Conservation (phyloP, 106 monocot genomes). For the Allium fistulosum region DNA sequence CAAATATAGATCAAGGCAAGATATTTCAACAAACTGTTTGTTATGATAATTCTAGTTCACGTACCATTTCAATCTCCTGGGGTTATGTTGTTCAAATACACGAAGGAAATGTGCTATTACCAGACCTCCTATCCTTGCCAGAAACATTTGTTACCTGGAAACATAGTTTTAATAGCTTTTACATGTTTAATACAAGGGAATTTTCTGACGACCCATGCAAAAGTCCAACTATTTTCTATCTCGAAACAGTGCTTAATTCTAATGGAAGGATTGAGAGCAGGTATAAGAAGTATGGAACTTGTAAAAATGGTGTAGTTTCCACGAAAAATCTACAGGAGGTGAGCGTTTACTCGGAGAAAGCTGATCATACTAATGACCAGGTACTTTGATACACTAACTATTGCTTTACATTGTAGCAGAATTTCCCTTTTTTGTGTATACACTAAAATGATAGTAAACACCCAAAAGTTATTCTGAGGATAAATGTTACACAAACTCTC, state of each 20-base stretch:
- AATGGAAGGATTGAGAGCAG: conserved; percentile 27
- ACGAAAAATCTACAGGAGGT: conserved; percentile 28
- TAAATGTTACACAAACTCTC: conserved; percentile 1
- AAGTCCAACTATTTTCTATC: conserved; percentile 58
- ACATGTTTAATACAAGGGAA: conserved; percentile 70
- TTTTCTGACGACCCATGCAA: conserved; percentile 53
- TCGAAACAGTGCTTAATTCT: conserved; percentile 24
- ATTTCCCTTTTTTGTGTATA: background rate
- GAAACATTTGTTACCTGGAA: conserved; percentile 69
- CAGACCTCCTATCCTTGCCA: conserved; percentile 49
- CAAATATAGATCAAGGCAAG: conserved; percentile 38
- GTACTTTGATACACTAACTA: conserved; percentile 18
- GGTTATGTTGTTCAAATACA: conserved; percentile 72
- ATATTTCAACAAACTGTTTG: conserved; percentile 77
- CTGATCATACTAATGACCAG: conserved; percentile 24
- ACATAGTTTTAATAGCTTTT: conserved; percentile 18
- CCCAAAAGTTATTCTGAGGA: background rate
- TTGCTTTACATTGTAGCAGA: background rate
- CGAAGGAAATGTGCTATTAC: conserved; percentile 55
- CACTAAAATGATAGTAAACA: too few species aligned
- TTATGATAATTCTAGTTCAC: conserved; percentile 31
- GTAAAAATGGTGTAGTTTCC: conserved; percentile 16
- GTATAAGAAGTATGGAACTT: conserved; percentile 43
- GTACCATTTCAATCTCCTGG: conserved; percentile 73
- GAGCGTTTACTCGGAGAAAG: conserved; percentile 36